Base-by-base conservation (phyloP, 192 early-diverging fungal genomes). In the Helicostylum pulchrum region DNA sequence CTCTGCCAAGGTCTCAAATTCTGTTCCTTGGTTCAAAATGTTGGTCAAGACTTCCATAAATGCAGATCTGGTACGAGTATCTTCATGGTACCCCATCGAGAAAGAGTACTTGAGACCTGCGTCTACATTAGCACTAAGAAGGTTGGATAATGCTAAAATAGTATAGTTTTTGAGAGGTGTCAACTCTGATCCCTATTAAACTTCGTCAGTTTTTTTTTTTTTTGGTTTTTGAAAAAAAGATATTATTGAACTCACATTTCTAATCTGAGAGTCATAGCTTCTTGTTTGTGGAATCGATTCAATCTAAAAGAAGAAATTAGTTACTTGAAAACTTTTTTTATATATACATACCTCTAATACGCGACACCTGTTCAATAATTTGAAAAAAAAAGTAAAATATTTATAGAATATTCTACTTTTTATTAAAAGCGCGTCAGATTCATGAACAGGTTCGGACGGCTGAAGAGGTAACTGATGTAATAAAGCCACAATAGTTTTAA, bases 1-100 rank as follows among this genome's bases (percentile, higher is more conserved):
- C 72, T 76, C 84, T 56, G 69, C 78, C 75, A 94, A 72, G 3
- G 83, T 85, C 44, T 82, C 85, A 62, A 85, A 82, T 48, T 88
- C 84, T 19, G 79, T 83, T 10, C 88, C 92, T 61, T 82, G 66
- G 58, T 88, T 83, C 45, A 94, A 74, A 15, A 94, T 80, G 47
- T 92, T 87, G 15, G 89, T 90, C 58, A 94, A 75, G 52, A 94
- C 90, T 45, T 89, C 81, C 47, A 90, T 89, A 59, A 94, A 94
- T 44, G 90, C 76, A 2, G 87, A 80, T 26, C 93, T 83, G 30
- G 86, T 88, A 65, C 84, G 83, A 14, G 81, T 76, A 77, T 94
- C 90, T 68, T 89, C 90, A 67, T 92, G 84, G 58, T 92, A 94
- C 6, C 83, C 86, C 72, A 90, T 84, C 0, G 88, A 76, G 32